phyloP scores from a whole-genome alignment of 2,329 filamentous ascomycete genomes.

The Exophiala sp. region DNA sequence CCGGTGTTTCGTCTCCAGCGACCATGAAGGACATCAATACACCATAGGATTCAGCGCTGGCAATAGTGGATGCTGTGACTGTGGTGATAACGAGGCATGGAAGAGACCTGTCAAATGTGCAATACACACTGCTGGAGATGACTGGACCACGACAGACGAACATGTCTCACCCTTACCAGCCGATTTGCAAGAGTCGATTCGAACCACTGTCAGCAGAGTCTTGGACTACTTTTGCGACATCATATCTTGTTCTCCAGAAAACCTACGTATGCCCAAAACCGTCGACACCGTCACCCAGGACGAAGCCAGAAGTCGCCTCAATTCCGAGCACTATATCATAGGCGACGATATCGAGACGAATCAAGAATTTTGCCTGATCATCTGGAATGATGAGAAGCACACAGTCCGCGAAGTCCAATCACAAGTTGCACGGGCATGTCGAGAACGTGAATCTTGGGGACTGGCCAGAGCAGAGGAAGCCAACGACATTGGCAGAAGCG shows the following conservation, averaged over 20 bases:
- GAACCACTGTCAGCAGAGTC: constrained; percentile 77
- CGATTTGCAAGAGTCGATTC: constrained; percentile 72
- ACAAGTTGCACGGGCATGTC: constrained; percentile 86
- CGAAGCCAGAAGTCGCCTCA: constrained; percentile 73
- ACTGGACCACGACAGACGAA: constrained; percentile 56
- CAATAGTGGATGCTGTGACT: constrained; percentile 96
- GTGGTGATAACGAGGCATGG: constrained; percentile 95
- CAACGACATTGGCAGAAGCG: constrained; percentile 80
- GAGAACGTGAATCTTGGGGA: constrained; percentile 66
- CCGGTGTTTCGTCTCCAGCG: constrained; percentile 89
- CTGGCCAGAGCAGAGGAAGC: constrained; percentile 78
- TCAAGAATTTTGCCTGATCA: constrained; percentile 74
- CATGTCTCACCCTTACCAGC: constrained; percentile 54
- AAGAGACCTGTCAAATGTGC: constrained; percentile 81
- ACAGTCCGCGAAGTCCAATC: constrained; percentile 86
- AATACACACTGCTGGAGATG: constrained; percentile 75
- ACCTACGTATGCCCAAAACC: constrained; percentile 81
- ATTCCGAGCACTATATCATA: constrained; percentile 67
- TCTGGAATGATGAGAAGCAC: constrained; percentile 99
- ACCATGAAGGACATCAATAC: constrained; percentile 90
- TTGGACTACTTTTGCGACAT: constrained; percentile 97
- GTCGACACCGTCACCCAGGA: constrained; percentile 76
- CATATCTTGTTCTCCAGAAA: constrained; percentile 95
- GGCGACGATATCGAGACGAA: constrained; percentile 61
- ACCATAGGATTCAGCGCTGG: constrained; percentile 82